Percentiles rank a stretch among this genome's conserved stretches.
phyloP scores from a whole-genome alignment of 495 filamentous ascomycete species.

The Aspergillus carlsbadensis region DNA sequence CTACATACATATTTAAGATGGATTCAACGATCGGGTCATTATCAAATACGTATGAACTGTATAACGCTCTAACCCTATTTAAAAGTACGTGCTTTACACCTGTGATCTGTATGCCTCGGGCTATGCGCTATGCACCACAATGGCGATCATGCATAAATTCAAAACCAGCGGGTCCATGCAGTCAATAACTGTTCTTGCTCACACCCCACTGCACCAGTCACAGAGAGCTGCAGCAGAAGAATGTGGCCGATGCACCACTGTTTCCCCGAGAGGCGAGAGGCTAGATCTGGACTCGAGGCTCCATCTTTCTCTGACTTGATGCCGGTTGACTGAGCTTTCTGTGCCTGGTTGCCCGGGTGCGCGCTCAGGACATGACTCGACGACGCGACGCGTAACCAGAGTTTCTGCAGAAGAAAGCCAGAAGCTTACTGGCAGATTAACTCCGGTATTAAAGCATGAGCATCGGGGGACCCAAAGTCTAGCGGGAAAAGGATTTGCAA shows the following conservation, averaged over 20 bases:
- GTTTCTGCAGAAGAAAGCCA: too few species aligned
- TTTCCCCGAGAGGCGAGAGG: background rate
- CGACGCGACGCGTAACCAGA: background rate
- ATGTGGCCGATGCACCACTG: conserved; percentile 17
- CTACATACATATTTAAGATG: too few species aligned
- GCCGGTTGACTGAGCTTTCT: background rate
- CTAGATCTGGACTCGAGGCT: background rate
- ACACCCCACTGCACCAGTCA: conserved; percentile 7
- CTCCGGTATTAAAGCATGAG: too few species aligned
- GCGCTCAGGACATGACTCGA: background rate
- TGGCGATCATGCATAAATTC: background rate
- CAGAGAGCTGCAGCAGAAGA: conserved; percentile 11
- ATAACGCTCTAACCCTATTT: background rate
- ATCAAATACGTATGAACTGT: background rate
- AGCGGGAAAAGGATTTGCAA: too few species aligned
- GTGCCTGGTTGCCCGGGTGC: background rate
- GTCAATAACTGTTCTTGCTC: conserved; percentile 4
- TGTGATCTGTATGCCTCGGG: too few species aligned
- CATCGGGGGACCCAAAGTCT: too few species aligned
- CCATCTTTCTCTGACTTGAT: background rate
- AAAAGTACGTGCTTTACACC: conserved; percentile 4
- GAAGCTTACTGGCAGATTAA: too few species aligned
- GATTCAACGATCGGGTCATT: background rate
- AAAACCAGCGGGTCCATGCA: background rate
- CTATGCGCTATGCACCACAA: background rate